Base-by-base conservation (phyloP, 2,329 filamentous ascomycete species). In the Fusarium guadeloupense region DNA sequence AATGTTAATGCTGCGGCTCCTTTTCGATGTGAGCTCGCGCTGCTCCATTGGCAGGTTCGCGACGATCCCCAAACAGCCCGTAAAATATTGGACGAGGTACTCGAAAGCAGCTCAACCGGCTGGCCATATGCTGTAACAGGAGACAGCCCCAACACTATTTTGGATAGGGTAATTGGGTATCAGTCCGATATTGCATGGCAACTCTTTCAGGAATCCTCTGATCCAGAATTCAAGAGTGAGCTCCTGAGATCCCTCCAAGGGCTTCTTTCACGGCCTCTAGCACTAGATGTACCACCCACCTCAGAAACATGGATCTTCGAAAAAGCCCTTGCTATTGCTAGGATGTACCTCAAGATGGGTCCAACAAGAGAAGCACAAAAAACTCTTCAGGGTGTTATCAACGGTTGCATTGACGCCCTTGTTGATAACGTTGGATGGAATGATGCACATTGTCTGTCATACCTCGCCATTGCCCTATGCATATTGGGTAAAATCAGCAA, bases 1-100 rank as follows among this genome's bases (percentile, higher is more conserved):
- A 70, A 70, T 19, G 63, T 72, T 13, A 64, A 69, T 16, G 67
- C 66, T 2, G 66, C 49, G 3, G 67, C 68, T 1, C 70, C 70
- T 10, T 19, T 72, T 2, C 67, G 68, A 2, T 43, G 59, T 10
- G 64, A 67, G 6, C 60, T 71, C 5, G 66, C 64, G 1, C 9
- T 45, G 3, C 16, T 57, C 3, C 59, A 71, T 10, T 26, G 66
- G 1, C 35, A 68, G 4, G 64, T 62, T 2, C 38, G 21, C 4
- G 49, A 53, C 4, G 64, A 72, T 23, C 37, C 53, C 3, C 49
- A 63, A 10, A 46, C 46, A 4, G 54, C 69, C 1, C 60, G 65
- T 7, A 50, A 60, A 20, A 44, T 46, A 2, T 23, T 72, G 3
- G 65, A 71, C 9, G 64, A 71, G 16, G 56, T 69, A 1, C 59